Conservation (phyloP, 768 basidiomycete species). For the Xerocomellus chrysenteron region DNA sequence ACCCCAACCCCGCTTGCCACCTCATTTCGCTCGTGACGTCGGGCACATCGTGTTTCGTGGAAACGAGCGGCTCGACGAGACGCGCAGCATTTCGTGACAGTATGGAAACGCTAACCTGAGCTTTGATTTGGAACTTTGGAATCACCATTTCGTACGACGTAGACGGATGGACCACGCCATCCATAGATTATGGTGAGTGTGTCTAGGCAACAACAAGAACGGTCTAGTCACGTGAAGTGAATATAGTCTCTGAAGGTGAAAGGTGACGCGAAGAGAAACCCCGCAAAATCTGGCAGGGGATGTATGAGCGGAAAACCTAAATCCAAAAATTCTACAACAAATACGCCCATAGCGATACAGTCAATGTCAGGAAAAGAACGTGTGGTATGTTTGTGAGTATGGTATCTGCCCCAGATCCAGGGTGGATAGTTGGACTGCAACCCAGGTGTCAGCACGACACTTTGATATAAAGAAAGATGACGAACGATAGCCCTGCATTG, state of each 20-base stretch:
- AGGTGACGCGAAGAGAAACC: constrained; percentile 1
- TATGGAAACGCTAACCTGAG: background rate
- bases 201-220: background rate
- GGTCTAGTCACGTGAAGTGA: background rate
- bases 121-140: background rate
- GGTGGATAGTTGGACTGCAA: constrained; percentile 32
- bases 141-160: background rate
- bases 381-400: constrained; percentile 12
- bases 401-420: constrained; percentile 21
- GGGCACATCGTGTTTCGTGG: constrained; percentile 72
- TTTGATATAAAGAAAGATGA: background rate
- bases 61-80: constrained; percentile 42
- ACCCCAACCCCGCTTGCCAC: constrained; percentile 43
- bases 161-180: background rate
- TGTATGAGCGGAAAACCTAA: background rate
- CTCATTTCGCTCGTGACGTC: constrained; percentile 59
- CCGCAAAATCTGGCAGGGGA: background rate
- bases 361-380: constrained; percentile 19
- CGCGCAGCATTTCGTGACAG: background rate
- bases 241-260: background rate
- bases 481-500: constrained; percentile 61
- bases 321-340: constrained; percentile 18
- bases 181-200: background rate
- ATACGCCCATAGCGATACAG: constrained; percentile 14
- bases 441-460: constrained; percentile 4